Evolutionary conservation across 225 moss, liverwort and hornwort genomes (phyloP).

Genomic region (Sphagnum tenellum): DNA sequence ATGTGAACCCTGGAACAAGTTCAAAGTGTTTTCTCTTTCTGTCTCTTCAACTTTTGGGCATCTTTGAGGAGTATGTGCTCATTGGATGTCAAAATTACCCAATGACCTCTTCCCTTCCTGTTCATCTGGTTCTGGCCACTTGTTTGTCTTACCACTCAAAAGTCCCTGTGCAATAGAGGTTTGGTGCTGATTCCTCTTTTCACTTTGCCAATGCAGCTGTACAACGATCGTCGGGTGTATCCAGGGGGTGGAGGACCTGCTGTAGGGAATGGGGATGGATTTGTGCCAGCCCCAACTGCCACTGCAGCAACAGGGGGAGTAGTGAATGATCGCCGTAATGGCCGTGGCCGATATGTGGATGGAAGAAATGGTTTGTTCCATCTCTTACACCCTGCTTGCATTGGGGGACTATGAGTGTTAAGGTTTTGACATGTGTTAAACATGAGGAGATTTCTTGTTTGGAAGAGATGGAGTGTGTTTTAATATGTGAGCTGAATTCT

Average conservation of each 20-base stretch:
- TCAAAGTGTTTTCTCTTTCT: too few species aligned
- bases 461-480: too few species aligned
- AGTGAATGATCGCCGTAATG: constrained; percentile 36
- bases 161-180: too few species aligned
- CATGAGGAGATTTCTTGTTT: too few species aligned
- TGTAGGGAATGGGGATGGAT: constrained; percentile 36
- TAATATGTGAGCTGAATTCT: too few species aligned
- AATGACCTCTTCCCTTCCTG: too few species aligned
- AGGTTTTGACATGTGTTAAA: not conserved
- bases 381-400: not conserved
- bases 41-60: too few species aligned
- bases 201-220: constrained; percentile 19
- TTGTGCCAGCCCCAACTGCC: constrained; percentile 45
- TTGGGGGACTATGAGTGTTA: not conserved
- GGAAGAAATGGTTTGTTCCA: constrained; percentile 29
- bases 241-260: constrained; percentile 53
- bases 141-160: too few species aligned
- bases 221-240: constrained; percentile 57
- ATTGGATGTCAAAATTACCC: too few species aligned
- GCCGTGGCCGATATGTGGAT: constrained; percentile 39
- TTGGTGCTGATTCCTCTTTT: not conserved
- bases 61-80: too few species aligned
- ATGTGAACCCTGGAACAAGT: too few species aligned
- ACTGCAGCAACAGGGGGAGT: constrained; percentile 37
- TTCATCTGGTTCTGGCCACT: too few species aligned